These are phyloP conservation scores for Pythium chondricola DNA, from an alignment of 352 stramenopile genomes.

Conservation along the genomic window DNA sequence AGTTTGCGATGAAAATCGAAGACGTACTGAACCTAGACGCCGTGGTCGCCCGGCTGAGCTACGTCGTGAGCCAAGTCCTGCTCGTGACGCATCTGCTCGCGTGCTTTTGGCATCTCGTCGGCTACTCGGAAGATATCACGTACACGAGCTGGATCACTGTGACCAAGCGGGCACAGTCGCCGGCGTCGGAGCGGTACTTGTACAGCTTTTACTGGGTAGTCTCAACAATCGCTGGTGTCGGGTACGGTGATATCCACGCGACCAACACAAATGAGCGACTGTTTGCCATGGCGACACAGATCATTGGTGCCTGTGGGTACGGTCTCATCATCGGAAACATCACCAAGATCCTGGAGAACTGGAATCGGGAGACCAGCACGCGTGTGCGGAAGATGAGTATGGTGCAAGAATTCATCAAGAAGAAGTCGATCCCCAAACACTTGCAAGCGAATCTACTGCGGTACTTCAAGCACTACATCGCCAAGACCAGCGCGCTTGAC, in stretches of 20 bases:
- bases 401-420: constrained; percentile 56
- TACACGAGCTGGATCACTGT: constrained; percentile 45
- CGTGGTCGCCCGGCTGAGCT: constrained; percentile 51
- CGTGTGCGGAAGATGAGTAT: constrained; percentile 53
- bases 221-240: constrained; percentile 69
- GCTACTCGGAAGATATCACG: constrained; percentile 25
- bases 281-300: constrained; percentile 61
- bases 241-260: constrained; percentile 77
- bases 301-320: constrained; percentile 72
- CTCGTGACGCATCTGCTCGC: constrained; percentile 67
- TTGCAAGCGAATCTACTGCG: constrained; percentile 48
- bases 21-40: constrained; percentile 60
- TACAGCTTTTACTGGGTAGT: constrained; percentile 86
- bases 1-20: constrained; percentile 71
- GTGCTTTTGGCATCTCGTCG: constrained; percentile 77
- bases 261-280: constrained; percentile 62
- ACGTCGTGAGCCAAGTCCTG: constrained; percentile 58
- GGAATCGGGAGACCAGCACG: constrained; percentile 55
- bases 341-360: constrained; percentile 77
- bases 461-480: constrained; percentile 80
- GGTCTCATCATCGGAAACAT: constrained; percentile 83
- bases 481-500: constrained; percentile 68
- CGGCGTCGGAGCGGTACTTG: constrained; percentile 45
- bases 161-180: constrained; percentile 18
- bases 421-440: constrained; percentile 45